These are phyloP conservation scores for Fusarium nurragi DNA, from an alignment of 2,329 filamentous ascomycete genomes.

Conservation along the genomic window DNA sequence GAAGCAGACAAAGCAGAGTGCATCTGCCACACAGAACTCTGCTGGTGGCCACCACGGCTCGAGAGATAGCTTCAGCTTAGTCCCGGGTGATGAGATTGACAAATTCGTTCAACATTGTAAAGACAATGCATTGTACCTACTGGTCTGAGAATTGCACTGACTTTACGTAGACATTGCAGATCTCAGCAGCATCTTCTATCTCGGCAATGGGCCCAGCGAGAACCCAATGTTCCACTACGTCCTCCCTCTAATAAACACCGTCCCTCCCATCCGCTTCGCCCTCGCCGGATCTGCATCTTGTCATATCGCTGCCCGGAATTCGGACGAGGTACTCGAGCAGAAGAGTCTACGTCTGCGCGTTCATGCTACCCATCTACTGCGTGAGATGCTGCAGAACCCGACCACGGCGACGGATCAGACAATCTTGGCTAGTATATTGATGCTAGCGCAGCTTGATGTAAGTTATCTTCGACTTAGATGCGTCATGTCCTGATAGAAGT, in stretches of 20 bases:
- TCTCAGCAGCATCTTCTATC: constrained; percentile 15
- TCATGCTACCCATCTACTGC: not conserved
- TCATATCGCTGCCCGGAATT: constrained; percentile 14
- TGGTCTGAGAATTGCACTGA: not conserved
- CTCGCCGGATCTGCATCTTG: constrained; percentile 16
- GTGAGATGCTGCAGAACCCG: not conserved
- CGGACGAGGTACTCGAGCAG: not conserved
- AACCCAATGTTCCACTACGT: constrained; percentile 25
- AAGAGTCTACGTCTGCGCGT: constrained; percentile 15
- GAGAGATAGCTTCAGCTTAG: not conserved
- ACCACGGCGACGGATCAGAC: not conserved
- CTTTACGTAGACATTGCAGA: not conserved
- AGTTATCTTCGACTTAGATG: not conserved
- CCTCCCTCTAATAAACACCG: constrained; percentile 4
- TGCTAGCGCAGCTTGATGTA: constrained; percentile 23
- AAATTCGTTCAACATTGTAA: constrained; percentile 9
- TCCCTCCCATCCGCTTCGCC: constrained; percentile 11
- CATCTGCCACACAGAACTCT: not conserved
- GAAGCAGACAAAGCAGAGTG: not conserved
- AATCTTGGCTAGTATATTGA: constrained; percentile 9
- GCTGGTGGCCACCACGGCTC: not conserved
- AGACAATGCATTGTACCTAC: fast-evolving
- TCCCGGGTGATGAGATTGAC: constrained; percentile 1
- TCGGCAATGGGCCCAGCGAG: constrained; percentile 7
- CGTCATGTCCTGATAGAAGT: not conserved